Conservation (phyloP, 768 basidiomycete species). For the Neoboletus brunneissimus region DNA sequence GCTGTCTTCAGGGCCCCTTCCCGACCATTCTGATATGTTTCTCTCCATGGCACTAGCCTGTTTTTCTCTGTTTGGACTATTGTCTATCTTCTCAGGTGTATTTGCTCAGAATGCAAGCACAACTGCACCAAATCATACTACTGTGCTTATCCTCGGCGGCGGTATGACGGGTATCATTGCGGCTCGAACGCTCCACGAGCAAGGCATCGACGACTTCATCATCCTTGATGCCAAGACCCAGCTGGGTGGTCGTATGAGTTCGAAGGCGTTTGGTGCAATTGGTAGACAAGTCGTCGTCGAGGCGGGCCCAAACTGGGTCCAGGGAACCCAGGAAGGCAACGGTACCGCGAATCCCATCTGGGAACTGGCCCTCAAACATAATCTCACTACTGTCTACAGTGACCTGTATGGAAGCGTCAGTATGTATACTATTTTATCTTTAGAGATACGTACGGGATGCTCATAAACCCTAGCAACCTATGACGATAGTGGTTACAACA, state of each 20-base stretch:
- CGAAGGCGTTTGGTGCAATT: constrained; percentile 40
- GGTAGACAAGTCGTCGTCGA: constrained; percentile 47
- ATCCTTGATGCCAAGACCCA: constrained; percentile 59
- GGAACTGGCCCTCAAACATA: constrained; percentile 53
- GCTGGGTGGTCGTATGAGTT: constrained; percentile 61
- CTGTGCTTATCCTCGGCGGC: constrained; percentile 61
- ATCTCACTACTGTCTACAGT: constrained; percentile 44
- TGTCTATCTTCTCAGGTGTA: neutral
- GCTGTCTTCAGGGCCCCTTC: neutral
- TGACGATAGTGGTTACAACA: too few species aligned
- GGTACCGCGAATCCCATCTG: constrained; percentile 62
- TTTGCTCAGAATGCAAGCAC: constrained; percentile 4
- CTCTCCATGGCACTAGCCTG: neutral
- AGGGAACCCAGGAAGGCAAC: constrained; percentile 45
- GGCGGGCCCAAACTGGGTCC: constrained; percentile 61
- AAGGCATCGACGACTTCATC: constrained; percentile 54
- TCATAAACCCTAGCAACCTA: too few species aligned
- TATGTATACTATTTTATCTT: constrained; percentile 29
- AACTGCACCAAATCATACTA: constrained; percentile 17
- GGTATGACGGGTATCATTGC: constrained; percentile 66
- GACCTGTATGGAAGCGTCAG: constrained; percentile 44
- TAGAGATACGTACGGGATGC: too few species aligned
- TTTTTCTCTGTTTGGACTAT: constrained; percentile 1
- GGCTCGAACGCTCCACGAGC: constrained; percentile 53
- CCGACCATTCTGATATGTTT: constrained; percentile 10